Evolutionary conservation across 2,329 filamentous ascomycete species (phyloP).

Genomic region (Trichophyton equinum): DNA sequence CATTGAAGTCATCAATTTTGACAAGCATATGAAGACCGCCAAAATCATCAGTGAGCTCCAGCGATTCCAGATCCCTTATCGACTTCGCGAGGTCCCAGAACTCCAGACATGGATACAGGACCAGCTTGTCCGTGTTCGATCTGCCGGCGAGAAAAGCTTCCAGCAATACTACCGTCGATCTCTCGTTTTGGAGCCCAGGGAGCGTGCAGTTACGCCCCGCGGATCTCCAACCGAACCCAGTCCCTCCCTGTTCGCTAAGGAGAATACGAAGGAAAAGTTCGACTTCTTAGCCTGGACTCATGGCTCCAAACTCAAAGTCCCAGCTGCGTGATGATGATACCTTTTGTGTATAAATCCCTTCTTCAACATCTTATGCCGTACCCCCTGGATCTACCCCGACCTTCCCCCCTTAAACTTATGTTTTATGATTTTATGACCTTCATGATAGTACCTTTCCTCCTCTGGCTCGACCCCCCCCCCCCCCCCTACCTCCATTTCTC

Average conservation of each 20-base stretch:
- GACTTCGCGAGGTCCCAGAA: conserved; percentile 68
- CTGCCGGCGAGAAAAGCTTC: conserved; percentile 48
- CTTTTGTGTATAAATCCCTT: too few relatives aligned
- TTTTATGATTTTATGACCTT: conserved; percentile 16
- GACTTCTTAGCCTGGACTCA: conserved; percentile 42
- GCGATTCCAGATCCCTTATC: conserved; percentile 88
- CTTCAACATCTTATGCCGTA: conserved; percentile 5
- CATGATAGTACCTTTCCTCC: conserved; percentile 6
- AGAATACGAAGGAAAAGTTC: conserved; percentile 39
- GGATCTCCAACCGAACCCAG: conserved; percentile 16
- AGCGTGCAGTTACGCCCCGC: conserved; percentile 18
- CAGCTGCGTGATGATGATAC: conserved; percentile 19
- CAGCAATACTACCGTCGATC: conserved; percentile 70
- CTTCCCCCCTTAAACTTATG: conserved; percentile 4
- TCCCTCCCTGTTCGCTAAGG: conserved; percentile 23
- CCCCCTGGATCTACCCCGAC: conserved; percentile 10
- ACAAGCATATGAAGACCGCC: conserved; percentile 88
- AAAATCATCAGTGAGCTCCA: conserved; percentile 94
- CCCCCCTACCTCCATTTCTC: not conserved
- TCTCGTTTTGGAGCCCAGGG: conserved; percentile 61
- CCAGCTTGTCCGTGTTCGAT: conserved; percentile 65
- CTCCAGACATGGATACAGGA: conserved; percentile 85
- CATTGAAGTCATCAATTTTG: conserved; percentile 85
- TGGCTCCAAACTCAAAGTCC: conserved; percentile 31
- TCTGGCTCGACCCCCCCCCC: not conserved